Evolutionary conservation across 2,329 filamentous ascomycete species (phyloP), one percentile per base, ranked within the genome.

Genomic region (Thielaviopsis punctulata): DNA sequence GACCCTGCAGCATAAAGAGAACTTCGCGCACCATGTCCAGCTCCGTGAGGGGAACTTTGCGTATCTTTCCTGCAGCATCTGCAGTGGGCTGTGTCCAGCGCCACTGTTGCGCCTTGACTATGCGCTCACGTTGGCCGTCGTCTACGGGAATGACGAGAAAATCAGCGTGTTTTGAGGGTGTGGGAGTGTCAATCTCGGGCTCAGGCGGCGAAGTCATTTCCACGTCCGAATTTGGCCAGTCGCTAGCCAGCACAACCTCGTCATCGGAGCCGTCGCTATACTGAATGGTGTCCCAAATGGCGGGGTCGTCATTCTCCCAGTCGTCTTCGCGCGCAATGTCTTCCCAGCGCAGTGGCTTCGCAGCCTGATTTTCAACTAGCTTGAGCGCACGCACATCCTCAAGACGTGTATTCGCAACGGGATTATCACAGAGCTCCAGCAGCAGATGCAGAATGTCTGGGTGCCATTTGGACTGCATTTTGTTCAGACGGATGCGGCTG

Each of bases 1-100:
- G 68, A 0, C 89, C 89, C 51, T 79, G 77, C 0, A 96, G 73
- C 86, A 95, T 93, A 60, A 86, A 90, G 0, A 95, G 69, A 0
- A 79, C 76, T 51, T 96, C 88, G 47, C 87, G 78, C 23, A 89
- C 68, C 10, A 81, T 69, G 57, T 89, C 80, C 1, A 84, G 69
- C 62, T 95, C 89, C 0, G 83, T 77, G 5, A 90, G 69, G 1
- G 65, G 59, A 0, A 69, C 63, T 53, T 72, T 72, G 27, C 64
- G 65, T 0, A 64, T 56, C 30, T 60, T 61, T 0, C 62, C 64
- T 9, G 59, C 55, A 3, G 61, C 48, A 19, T 69, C 66, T 49
- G 52, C 65, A 48, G 45, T 73, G 56, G 55, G 65, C 52, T 51
- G 68, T 53, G 57, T 54, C 1, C 44, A 54, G 24, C 66, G 63